phyloP scores from a whole-genome alignment of 2,329 filamentous ascomycete species.

The Diaporthe amygdali region DNA sequence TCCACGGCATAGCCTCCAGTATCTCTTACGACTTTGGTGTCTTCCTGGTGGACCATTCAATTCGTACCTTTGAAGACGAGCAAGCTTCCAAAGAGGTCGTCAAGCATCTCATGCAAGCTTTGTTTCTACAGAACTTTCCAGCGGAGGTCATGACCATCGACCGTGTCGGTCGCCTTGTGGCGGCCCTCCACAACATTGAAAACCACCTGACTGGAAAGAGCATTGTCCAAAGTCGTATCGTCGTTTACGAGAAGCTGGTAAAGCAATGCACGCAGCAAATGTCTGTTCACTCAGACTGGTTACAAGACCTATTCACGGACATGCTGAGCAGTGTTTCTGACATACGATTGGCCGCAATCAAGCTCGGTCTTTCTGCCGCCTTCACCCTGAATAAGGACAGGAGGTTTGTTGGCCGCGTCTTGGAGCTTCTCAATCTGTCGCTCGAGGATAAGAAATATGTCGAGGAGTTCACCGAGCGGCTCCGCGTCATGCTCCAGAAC shows the following conservation, averaged over 20 bases:
- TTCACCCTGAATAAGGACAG: conserved; percentile 73
- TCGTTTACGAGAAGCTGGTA: conserved; percentile 80
- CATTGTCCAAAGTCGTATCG: conserved; percentile 76
- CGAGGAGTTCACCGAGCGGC: conserved; percentile 69
- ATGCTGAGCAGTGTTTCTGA: conserved; percentile 82
- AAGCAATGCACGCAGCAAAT: conserved; percentile 75
- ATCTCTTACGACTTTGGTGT: conserved; percentile 79
- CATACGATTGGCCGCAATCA: conserved; percentile 75
- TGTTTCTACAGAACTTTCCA: conserved; percentile 81
- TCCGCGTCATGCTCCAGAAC: conserved; percentile 72
- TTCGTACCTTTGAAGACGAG: conserved; percentile 73
- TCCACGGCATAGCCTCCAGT: conserved; percentile 70
- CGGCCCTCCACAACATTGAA: conserved; percentile 74
- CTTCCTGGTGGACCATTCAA: conserved; percentile 82
- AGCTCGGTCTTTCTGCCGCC: conserved; percentile 74
- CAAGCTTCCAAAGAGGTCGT: conserved; percentile 76
- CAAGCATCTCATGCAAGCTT: conserved; percentile 79
- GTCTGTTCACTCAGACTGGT: conserved; percentile 76
- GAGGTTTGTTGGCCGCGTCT: conserved; percentile 68
- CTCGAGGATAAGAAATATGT: conserved; percentile 69
- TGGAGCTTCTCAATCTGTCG: conserved; percentile 64
- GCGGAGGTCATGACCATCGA: conserved; percentile 74
- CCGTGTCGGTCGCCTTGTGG: conserved; percentile 73
- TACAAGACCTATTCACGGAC: conserved; percentile 80
- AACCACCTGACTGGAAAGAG: conserved; percentile 79